Evolutionary conservation across 768 basidiomycete genomes (phyloP).

Genomic region (Paxillus rubicundulus): DNA sequence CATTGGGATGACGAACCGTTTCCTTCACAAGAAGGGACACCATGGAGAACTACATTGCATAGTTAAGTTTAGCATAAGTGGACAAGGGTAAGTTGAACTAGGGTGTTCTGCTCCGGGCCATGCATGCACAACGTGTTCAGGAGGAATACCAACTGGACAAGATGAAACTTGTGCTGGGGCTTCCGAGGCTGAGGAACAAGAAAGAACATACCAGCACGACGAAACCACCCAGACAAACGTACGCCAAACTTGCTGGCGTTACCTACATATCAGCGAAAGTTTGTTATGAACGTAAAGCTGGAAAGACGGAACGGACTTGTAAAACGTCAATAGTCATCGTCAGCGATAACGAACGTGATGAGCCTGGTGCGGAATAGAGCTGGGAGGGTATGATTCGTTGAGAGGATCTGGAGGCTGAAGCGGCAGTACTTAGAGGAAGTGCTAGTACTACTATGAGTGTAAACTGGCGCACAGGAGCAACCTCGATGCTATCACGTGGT

Average conservation of each 20-base stretch:
- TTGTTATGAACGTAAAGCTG: constrained; percentile 5
- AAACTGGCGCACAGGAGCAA: no score
- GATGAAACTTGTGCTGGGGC: not conserved
- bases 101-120: not conserved
- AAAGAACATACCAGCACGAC: constrained; percentile 40
- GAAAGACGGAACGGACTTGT: constrained; percentile 21
- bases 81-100: not conserved
- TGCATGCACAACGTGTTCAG: no score
- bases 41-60: constrained; percentile 66
- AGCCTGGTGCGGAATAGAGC: not conserved
- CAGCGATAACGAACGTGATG: not conserved
- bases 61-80: not conserved
- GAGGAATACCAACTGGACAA: not conserved
- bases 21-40: constrained; percentile 82
- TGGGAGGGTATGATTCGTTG: no score
- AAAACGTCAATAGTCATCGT: constrained; percentile 22
- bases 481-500: no score
- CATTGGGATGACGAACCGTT: constrained; percentile 42
- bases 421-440: no score
- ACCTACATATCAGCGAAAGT: constrained; percentile 43
- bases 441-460: no score
- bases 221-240: constrained; percentile 61
- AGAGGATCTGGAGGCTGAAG: no score
- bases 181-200: not conserved
- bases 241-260: constrained; percentile 51